Evolutionary conservation across 2,329 filamentous ascomycete genomes (phyloP).

Genomic region (Cordyceps javanica): DNA sequence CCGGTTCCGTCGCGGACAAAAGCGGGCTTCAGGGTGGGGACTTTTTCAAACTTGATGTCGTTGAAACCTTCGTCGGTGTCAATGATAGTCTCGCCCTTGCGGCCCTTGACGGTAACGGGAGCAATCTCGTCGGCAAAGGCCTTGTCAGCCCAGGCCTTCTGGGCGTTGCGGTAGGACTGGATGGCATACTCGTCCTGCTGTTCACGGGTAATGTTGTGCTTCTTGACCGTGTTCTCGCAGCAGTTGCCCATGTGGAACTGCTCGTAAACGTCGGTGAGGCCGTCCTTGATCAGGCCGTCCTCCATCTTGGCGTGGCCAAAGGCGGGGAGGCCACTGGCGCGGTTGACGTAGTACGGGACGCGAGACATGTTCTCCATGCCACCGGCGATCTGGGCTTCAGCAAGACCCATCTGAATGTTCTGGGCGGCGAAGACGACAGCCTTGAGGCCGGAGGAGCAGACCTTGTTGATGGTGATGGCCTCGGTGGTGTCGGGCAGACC

Average conservation of each 20-base stretch:
- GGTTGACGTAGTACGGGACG: constrained; percentile 83
- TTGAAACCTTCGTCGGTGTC: constrained; percentile 84
- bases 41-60: constrained; percentile 79
- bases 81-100: constrained; percentile 76
- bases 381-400: constrained; percentile 84
- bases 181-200: constrained; percentile 91
- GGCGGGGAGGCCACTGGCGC: constrained; percentile 72
- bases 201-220: constrained; percentile 71
- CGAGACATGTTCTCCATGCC: constrained; percentile 98
- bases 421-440: constrained; percentile 85
- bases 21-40: constrained; percentile 80
- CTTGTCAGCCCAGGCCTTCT: constrained; percentile 78
- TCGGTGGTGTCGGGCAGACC: constrained; percentile 77
- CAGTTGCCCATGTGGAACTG: constrained; percentile 98
- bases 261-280: constrained; percentile 93
- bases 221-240: constrained; percentile 90
- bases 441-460: constrained; percentile 93
- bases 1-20: constrained; percentile 82
- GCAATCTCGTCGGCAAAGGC: constrained; percentile 86
- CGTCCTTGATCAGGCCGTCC: constrained; percentile 91
- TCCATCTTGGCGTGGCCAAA: constrained; percentile 86
- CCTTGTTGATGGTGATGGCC: constrained; percentile 93
- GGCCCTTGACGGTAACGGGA: constrained; percentile 76
- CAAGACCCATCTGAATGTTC: constrained; percentile 86
- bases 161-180: constrained; percentile 79